phyloP scores from a whole-genome alignment of 345 rosid genomes.

The Litchi chinensis region DNA sequence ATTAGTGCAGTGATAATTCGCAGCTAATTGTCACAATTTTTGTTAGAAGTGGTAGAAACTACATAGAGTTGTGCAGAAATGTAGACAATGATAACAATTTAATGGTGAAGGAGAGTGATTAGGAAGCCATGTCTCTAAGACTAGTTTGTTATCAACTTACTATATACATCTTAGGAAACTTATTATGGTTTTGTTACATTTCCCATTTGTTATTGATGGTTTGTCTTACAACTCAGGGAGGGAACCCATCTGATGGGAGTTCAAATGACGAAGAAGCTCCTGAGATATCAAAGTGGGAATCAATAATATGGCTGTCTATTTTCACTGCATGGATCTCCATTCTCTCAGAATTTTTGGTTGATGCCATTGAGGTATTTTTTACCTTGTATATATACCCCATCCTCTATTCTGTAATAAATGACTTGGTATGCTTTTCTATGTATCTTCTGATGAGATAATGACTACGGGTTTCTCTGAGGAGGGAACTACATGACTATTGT shows the following conservation, averaged over 20 bases:
- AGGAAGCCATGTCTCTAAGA: not conserved
- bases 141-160: not conserved
- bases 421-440: not conserved
- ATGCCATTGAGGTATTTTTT: constrained; percentile 47
- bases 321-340: constrained; percentile 48
- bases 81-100: not conserved
- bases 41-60: not conserved
- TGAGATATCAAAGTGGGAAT: constrained; percentile 46
- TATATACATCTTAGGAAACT: not conserved
- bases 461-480: not conserved
- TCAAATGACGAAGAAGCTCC: constrained; percentile 41
- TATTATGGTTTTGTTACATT: not conserved
- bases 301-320: constrained; percentile 45
- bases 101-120: not conserved
- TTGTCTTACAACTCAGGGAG: constrained; percentile 27
- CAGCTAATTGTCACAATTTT: not conserved
- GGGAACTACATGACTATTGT: not conserved
- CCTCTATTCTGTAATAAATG: not conserved
- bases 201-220: not conserved
- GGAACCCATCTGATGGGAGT: constrained; percentile 14
- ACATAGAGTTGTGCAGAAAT: not conserved
- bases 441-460: not conserved
- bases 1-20: not conserved
- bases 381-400: not conserved
- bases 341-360: constrained; percentile 50